phyloP scores from a whole-genome alignment of 495 filamentous ascomycete genomes.

The Podospora didyma region DNA sequence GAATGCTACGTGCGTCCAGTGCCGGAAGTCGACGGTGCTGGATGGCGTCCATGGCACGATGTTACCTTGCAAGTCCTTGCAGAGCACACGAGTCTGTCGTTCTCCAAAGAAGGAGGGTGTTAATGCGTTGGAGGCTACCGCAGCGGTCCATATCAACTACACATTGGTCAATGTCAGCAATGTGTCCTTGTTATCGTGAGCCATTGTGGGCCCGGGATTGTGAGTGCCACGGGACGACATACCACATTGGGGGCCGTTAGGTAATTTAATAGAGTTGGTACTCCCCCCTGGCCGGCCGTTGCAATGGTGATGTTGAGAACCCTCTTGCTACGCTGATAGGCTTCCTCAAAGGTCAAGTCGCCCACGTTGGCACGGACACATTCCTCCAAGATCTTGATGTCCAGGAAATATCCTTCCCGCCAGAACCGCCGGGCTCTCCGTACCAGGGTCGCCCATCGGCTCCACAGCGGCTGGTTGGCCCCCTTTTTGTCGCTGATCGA shows the following conservation, averaged over 20 bases:
- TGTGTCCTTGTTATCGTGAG: too few species aligned
- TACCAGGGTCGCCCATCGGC: constrained; percentile 53
- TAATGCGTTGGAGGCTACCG: constrained; percentile 85
- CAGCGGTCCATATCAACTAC: constrained; percentile 87
- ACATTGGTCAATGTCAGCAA: neutral
- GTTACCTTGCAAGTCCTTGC: constrained; percentile 74
- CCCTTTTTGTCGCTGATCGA: constrained; percentile 4
- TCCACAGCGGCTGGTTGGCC: constrained; percentile 22
- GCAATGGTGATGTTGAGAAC: constrained; percentile 92
- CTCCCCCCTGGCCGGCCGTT: constrained; percentile 64
- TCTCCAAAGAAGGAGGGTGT: constrained; percentile 58
- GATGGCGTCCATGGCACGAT: constrained; percentile 77
- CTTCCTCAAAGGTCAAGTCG: constrained; percentile 91
- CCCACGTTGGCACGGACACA: constrained; percentile 84
- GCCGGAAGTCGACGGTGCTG: constrained; percentile 61
- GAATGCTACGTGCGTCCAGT: constrained; percentile 65
- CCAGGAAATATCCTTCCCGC: constrained; percentile 75
- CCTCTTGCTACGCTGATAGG: constrained; percentile 78
- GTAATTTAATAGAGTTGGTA: constrained; percentile 86
- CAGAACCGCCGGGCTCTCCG: constrained; percentile 63
- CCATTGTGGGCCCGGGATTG: neutral
- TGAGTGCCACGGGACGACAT: constrained; percentile 32
- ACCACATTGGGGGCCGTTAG: constrained; percentile 92
- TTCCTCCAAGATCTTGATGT: constrained; percentile 76
- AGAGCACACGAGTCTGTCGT: constrained; percentile 64